Evolutionary conservation across 164 flowering plant species (phyloP).

Genomic region (Sextonia rubra): DNA sequence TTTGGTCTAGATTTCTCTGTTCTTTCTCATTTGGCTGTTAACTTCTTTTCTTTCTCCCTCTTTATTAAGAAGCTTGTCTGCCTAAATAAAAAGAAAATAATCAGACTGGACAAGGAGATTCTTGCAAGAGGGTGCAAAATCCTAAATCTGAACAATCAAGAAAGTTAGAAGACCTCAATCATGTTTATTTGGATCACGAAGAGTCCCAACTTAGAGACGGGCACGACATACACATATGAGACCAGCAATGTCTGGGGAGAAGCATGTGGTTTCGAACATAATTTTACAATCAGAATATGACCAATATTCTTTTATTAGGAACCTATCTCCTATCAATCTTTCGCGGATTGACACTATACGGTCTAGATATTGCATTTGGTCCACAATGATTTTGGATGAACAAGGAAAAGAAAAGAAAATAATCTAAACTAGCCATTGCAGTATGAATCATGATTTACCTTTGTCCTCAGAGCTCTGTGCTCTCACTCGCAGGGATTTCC

Average conservation of each 20-base stretch:
- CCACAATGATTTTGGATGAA: neutral
- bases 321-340: neutral
- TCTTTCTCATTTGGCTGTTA: neutral
- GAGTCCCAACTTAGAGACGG: neutral
- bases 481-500: neutral
- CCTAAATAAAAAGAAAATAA: neutral
- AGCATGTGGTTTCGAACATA: no score
- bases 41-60: neutral
- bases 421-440: neutral
- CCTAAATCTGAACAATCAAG: neutral
- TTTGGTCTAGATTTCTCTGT: neutral
- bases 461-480: constrained; percentile 8
- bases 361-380: neutral
- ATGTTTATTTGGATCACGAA: neutral
- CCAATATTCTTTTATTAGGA: neutral
- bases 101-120: neutral
- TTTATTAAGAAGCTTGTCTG: no score
- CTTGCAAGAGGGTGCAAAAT: neutral
- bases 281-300: no score
- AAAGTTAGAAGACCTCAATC: neutral
- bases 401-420: neutral
- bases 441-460: constrained; percentile 2
- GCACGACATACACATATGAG: neutral
- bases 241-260: no score
- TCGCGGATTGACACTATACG: neutral